Percentiles rank a stretch among this genome's conserved stretches.
These are phyloP conservation scores for Chenopodium quinoa DNA, from an alignment of 148 eudicot genomes.

Conservation along the genomic window DNA sequence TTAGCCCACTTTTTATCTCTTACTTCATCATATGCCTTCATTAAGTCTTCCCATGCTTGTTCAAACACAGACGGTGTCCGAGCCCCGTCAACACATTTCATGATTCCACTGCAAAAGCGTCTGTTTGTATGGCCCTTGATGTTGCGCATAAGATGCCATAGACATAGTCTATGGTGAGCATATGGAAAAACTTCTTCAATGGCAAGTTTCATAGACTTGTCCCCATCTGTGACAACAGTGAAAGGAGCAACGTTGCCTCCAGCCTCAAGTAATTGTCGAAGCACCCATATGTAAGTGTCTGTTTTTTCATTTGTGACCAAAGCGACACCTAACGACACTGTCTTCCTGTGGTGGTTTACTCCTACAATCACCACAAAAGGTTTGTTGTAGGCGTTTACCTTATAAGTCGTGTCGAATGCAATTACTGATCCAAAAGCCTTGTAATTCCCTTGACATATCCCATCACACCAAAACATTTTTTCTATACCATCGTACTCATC, in stretches of 20 bases:
- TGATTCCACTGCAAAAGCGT: not conserved
- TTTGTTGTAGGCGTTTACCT: not conserved
- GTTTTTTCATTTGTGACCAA: not conserved
- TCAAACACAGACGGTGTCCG: not conserved
- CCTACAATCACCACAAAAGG: not conserved
- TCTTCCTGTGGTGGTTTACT: not conserved
- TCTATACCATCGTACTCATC: not conserved
- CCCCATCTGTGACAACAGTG: not conserved
- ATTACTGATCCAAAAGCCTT: not conserved
- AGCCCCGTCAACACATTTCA: conserved; percentile 7
- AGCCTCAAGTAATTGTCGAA: not conserved
- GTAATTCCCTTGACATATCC: not conserved
- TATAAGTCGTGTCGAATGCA: not conserved
- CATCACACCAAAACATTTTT: not conserved
- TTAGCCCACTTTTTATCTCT: not conserved
- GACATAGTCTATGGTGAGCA: not conserved
- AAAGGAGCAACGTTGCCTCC: not conserved
- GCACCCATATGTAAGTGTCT: not conserved
- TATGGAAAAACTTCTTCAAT: not conserved
- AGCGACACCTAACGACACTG: not conserved
- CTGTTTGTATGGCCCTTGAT: not conserved
- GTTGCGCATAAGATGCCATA: not conserved
- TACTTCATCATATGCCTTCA: not conserved
- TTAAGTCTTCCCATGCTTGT: not conserved
- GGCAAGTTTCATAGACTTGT: not conserved